Conservation (phyloP, 73 alveolate genomes). For the Paramecium primaurelia region DNA sequence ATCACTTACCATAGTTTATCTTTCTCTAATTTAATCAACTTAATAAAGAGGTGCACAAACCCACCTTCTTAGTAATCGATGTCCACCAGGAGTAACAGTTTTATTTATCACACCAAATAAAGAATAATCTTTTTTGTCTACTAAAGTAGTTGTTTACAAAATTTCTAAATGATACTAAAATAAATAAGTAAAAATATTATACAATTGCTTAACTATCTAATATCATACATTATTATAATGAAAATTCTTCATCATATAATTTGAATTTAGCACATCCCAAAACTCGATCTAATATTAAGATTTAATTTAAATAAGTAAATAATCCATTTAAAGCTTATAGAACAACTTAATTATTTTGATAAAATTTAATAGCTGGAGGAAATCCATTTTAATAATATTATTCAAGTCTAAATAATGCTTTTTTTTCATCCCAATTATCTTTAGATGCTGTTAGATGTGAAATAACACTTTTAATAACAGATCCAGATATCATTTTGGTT, state of each 20-base stretch:
- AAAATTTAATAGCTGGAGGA: constrained; percentile 11
- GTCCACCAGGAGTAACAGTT: constrained; percentile 74
- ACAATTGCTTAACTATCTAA: constrained; percentile 51
- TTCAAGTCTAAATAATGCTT: constrained; percentile 33
- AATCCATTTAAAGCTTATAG: constrained; percentile 44
- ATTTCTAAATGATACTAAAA: constrained; percentile 43
- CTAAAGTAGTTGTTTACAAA: background rate
- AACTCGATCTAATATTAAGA: constrained; percentile 43
- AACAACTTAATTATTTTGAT: background rate
- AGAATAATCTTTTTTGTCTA: constrained; percentile 63
- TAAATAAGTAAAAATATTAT: background rate
- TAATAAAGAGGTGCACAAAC: constrained; percentile 71
- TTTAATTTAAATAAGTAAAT: constrained; percentile 34
- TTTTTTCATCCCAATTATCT: constrained; percentile 58
- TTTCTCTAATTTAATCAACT: constrained; percentile 66
- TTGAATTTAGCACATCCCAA: constrained; percentile 52
- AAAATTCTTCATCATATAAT: constrained; percentile 39
- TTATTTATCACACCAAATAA: constrained; percentile 66
- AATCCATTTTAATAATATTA: background rate
- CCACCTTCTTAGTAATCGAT: constrained; percentile 77
- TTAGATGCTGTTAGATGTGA: background rate
- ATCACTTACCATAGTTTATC: constrained; percentile 73
- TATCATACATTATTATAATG: constrained; percentile 33
- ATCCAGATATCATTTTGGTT: background rate
- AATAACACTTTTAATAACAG: background rate